Base-by-base conservation (phyloP, 495 filamentous ascomycete genomes). In the Penicillium crystallinum region DNA sequence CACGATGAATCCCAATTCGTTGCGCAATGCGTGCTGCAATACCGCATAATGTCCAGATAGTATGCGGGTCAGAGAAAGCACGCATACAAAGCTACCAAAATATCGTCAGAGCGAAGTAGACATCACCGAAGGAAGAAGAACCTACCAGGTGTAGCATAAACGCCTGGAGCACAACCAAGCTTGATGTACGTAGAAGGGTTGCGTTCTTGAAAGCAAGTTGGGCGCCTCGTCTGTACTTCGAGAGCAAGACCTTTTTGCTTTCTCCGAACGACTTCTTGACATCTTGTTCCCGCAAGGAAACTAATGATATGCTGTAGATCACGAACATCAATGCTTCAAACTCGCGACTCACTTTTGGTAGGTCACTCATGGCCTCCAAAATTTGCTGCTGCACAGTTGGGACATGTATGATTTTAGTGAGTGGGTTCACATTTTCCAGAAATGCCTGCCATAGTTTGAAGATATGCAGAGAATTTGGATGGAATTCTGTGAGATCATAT, bases 381-480 rank as follows among this genome's bases (percentile, higher is more conserved):
- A 81, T 66, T 27, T 65, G 52, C 27, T 69, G 67, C 43, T 71
- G 69, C 36, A 84, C 52, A 4, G 81, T 83, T 3, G 85, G 86
- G 0, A 77, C 78, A 65, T 90, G 86, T 48, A 88, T 74, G n/a
- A 88, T 65, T 61, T 88, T 90, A 36, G 77, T 78, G 37, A 90
- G 59, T 0, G 86, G 86, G 63, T 88, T 83, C 53, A 88, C 80
- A 55, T 82, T 80, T 49, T 83, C 78, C 12, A 86, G 74, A 57
- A 79, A 88, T 1, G 76, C 75, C 62, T 89, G 84, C 86, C 86
- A 90, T 6, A 90, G 64, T 43, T 76, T 72, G 56, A 90, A 83
- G 18, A 90, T 84, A 49, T 90, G 85, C 46, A 88, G 75, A 6
- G 82, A 67, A 4, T 66, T 64, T 1, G 87, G 87, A 68, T 92